Base-by-base conservation (phyloP, 768 basidiomycete species). In the Collybiopsis luxurians region DNA sequence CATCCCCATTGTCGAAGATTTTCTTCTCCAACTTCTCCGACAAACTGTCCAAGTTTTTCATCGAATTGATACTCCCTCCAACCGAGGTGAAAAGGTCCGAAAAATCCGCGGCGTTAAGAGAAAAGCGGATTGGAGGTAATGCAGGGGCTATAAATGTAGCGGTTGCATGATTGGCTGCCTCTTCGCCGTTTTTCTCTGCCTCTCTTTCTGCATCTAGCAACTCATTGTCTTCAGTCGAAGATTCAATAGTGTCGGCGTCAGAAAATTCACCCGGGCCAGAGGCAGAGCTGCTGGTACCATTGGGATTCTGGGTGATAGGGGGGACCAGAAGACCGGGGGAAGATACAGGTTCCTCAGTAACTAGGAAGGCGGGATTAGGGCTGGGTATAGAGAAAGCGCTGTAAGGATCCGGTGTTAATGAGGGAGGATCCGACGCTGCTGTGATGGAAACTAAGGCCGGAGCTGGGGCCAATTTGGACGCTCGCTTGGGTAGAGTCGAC, bases 41-140 rank as follows among this genome's bases (percentile, higher is more conserved):
- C 10, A 80, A 66, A 53, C 78, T 76, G 39, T 79, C 77, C 47
- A 83, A 64, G 17, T 77, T 73, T 62, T 78, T 75, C 56, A 79
- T 66, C 10, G 81, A 71, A 10, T 48, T 15, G 77, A 75, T 24
- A 76, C 66, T 38, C 19, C 80, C 81, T 36, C 79, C 81, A 5
- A 85, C 81, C 30, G 82, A 81, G 62, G 71, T 82, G 50, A 90
- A 78, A 17, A 90, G 70, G 57, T 89, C 88, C 0, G 86, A 83
- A 65, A 98, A 95, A 67, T 96, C 94, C 0, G 84, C 76, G 45
- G 85, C 81, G 57, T 84, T 89, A 73, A 96, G 80, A 15, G 94
- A 95, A 69, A 96, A 89, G n/a, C 91, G 85, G 64, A 96, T 94
- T 0, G 92, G 92, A 2, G 93, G 93, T 27, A 95, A 75, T 2